A percentile compares a stretch with the other conserved stretches of the same genome.
phyloP scores from a whole-genome alignment of 2,329 filamentous ascomycete species.

The Pseudomassariella vexata region DNA sequence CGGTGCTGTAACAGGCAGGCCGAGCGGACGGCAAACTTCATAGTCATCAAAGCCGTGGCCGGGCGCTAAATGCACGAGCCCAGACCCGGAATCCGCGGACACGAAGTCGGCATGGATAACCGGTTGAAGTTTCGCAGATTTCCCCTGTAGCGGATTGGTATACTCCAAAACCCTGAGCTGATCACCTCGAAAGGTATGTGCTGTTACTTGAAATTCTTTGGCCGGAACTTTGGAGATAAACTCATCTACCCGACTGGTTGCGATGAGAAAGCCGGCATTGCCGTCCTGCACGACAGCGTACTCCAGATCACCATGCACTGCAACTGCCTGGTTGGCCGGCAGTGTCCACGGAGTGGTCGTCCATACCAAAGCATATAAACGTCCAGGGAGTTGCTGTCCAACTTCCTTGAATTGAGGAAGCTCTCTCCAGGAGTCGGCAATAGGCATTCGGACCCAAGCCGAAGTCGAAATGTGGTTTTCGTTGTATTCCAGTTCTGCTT shows the following conservation, averaged over 20 bases:
- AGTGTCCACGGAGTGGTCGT: conserved; percentile 98
- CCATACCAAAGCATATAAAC: conserved; percentile 84
- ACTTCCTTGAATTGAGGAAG: conserved; percentile 31
- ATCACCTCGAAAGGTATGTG: conserved; percentile 46
- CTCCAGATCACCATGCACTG: conserved; percentile 66
- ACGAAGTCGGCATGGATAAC: conserved; percentile 86
- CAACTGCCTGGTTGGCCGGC: conserved; percentile 86
- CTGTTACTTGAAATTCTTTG: conserved; percentile 43
- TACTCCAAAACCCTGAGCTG: conserved; percentile 64
- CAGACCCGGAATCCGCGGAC: conserved; percentile 82
- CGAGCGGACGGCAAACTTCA: conserved; percentile 65
- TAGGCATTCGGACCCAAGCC: conserved; percentile 75
- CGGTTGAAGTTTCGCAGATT: conserved; percentile 51
- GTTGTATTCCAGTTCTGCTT: conserved; percentile 80
- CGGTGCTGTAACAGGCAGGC: conserved; percentile 72
- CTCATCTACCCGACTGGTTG: conserved; percentile 61
- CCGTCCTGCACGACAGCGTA: conserved; percentile 63
- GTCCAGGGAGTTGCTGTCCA: conserved; percentile 33
- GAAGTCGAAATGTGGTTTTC: conserved; percentile 66
- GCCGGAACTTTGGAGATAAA: conserved; percentile 46
- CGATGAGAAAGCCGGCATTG: conserved; percentile 62
- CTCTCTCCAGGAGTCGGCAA: conserved; percentile 40
- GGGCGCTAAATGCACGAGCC: conserved; percentile 89
- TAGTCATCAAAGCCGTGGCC: conserved; percentile 98
- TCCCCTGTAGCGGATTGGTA: conserved; percentile 61